Evolutionary conservation across 495 filamentous ascomycete species (phyloP).

Genomic region (Penicillium angulare): DNA sequence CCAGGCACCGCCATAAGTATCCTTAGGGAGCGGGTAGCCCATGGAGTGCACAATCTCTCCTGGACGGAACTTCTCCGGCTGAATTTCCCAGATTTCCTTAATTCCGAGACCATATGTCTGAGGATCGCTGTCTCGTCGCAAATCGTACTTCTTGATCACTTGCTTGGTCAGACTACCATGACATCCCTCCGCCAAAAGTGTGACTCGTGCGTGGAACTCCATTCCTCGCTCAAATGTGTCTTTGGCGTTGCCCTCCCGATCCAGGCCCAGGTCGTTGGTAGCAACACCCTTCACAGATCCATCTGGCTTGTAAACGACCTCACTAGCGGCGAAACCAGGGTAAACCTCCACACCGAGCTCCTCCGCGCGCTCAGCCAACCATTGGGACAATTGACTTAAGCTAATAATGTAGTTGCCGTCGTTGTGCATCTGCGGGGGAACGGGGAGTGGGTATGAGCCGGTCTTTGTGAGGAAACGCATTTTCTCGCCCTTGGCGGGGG

Average conservation of each 20-base stretch:
- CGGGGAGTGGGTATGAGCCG: conserved; percentile 72
- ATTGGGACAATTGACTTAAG: conserved; percentile 89
- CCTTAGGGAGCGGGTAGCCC: conserved; percentile 84
- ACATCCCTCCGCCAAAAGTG: conserved; percentile 93
- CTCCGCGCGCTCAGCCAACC: conserved; percentile 92
- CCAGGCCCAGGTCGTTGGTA: conserved; percentile 90
- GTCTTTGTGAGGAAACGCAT: conserved; percentile 95
- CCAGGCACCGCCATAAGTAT: conserved; percentile 96
- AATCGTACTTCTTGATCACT: conserved; percentile 90
- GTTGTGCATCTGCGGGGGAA: conserved; percentile 97
- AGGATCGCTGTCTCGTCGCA: conserved; percentile 81
- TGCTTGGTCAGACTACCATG: conserved; percentile 96
- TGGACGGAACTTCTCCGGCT: conserved; percentile 86
- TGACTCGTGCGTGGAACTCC: conserved; percentile 95
- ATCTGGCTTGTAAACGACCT: conserved; percentile 83
- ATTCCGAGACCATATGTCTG: conserved; percentile 95
- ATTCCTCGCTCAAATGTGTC: conserved; percentile 93
- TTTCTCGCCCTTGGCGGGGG: conserved; percentile 75
- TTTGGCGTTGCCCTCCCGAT: conserved; percentile 79
- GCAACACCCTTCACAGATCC: conserved; percentile 92
- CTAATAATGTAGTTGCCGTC: conserved; percentile 97
- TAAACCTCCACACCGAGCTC: conserved; percentile 99
- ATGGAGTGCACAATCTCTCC: conserved; percentile 87
- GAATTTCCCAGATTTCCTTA: conserved; percentile 97
- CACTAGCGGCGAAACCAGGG: conserved; percentile 90